Evolutionary conservation across 768 basidiomycete genomes (phyloP).

Genomic region (Leucosporidium yakuticum): DNA sequence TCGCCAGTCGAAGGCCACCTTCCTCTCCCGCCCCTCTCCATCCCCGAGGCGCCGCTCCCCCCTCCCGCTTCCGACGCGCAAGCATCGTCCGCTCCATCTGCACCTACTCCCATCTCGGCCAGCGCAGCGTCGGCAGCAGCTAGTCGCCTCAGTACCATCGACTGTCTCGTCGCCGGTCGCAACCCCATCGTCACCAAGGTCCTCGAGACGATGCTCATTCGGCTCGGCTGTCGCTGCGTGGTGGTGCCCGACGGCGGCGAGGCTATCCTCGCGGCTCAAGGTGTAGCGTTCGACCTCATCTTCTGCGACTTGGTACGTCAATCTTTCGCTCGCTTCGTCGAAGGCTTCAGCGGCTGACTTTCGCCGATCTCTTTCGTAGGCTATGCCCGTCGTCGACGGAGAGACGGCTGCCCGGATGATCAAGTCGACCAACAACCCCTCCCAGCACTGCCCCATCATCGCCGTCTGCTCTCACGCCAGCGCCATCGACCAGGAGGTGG

Average conservation of each 20-base stretch:
- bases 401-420: constrained; percentile 96
- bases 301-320: constrained; percentile 35
- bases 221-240: constrained; percentile 89
- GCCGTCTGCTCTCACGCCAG: constrained; percentile 55
- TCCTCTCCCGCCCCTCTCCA: constrained; percentile 20
- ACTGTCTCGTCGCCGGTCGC: constrained; percentile 89
- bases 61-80: background rate
- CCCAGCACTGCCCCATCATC: constrained; percentile 84
- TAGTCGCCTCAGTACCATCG: constrained; percentile 54
- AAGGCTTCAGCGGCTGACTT: background rate
- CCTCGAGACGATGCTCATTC: constrained; percentile 84
- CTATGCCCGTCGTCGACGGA: constrained; percentile 63
- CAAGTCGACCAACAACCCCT: constrained; percentile 92
- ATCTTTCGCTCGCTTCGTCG: background rate
- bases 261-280: constrained; percentile 93
- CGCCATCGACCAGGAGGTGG: constrained; percentile 31
- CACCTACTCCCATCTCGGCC: background rate
- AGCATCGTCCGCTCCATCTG: constrained; percentile 17
- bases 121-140: background rate
- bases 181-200: constrained; percentile 98
- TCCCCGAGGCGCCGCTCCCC: constrained; percentile 1
- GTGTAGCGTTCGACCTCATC: constrained; percentile 52
- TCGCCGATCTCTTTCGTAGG: background rate
- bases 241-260: constrained; percentile 95
- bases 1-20: constrained; percentile 7